Base-by-base conservation (phyloP, 257 asterid species). In the Parsonsia alboflavescens region DNA sequence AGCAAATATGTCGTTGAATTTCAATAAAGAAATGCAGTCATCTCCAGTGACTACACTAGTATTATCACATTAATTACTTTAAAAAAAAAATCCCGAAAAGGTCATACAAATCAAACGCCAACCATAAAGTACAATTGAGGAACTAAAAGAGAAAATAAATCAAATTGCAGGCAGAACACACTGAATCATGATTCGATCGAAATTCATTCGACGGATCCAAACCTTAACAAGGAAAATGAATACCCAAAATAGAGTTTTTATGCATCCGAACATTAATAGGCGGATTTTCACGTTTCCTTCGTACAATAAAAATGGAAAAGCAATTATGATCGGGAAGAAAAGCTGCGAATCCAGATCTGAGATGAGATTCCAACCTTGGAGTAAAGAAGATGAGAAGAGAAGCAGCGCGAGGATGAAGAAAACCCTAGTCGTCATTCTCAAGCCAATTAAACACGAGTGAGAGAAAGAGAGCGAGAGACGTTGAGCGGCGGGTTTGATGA, bases 311-410 rank as follows among this genome's bases (percentile, higher is more conserved):
- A 58, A 15, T 53, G 10, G 17, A 15, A 24, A n/a, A 4, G 39
- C 33, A 50, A 68, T 49, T 30, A 53, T 15, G 39, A 9, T 5
- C 21, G 21, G 58, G 15, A 22, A 53, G 26, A 61, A 52, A 49
- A 1, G 24, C 5, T 24, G 22, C 22, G 42, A 59, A 75, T 72
- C 68, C 77, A 70, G 71, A 75, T 75, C 80, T 75, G 24, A 10
- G 42, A 19, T 24, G 68, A 62, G 71, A 82, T 48, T 58, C 79
- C 65, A 76, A 95, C 99, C 96, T 81, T 82, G 94, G n/a, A 92
- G 84, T 76, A 87, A 70, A 3, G 90, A 85, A 15, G 93, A 88
- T 7, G 97, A 90, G 70, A 88, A 82, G n/a, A 92, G 58, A 67
- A 94, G 88, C 71, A 95, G 81, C 33, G 90, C 77, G 73, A 95